A percentile compares a stretch with the other conserved stretches of the same genome.
Evolutionary conservation across 345 rosid genomes (phyloP).

Genomic region (Lepidium didymum): DNA sequence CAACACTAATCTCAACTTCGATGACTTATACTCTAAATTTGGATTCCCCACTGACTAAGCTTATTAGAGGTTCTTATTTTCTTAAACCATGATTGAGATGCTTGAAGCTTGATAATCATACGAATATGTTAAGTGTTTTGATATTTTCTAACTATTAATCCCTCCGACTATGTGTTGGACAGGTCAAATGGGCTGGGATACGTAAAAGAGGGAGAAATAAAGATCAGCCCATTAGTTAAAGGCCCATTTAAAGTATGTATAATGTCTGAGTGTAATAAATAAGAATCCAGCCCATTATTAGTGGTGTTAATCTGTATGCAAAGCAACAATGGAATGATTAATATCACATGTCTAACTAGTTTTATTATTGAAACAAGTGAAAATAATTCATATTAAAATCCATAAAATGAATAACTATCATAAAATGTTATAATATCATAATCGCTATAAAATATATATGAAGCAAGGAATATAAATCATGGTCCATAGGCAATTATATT

Average conservation of each 20-base stretch:
- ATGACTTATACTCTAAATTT: no score
- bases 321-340: neutral
- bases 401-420: neutral
- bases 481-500: no score
- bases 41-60: no score
- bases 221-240: neutral
- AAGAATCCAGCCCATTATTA: neutral
- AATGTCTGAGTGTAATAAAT: neutral
- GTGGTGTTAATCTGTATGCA: neutral
- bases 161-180: neutral
- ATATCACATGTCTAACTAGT: conserved; percentile 1
- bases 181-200: neutral
- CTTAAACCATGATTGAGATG: no score
- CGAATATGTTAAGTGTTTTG: no score
- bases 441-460: neutral
- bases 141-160: no score
- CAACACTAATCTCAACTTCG: no score
- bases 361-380: neutral
- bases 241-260: neutral
- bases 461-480: no score
- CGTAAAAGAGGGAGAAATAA: neutral
- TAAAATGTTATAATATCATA: neutral
- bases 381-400: neutral
- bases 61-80: no score
- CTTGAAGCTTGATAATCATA: no score